Base-by-base conservation (phyloP, 1,139 yeast genomes). In the Hanseniaspora uvarum region DNA sequence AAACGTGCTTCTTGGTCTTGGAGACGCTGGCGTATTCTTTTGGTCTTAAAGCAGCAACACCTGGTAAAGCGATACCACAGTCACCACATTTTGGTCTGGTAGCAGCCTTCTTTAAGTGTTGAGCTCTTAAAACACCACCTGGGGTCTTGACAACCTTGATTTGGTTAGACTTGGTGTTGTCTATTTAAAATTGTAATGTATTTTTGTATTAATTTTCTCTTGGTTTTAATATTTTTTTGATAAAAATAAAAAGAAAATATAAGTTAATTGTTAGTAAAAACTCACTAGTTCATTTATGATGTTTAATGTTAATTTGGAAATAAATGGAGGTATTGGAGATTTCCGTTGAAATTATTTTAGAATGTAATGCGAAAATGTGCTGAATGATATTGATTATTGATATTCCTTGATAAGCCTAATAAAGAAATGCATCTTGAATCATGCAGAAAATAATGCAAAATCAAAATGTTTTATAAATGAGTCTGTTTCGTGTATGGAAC, bases 61-160 rank as follows among this genome's bases (percentile, higher is more conserved):
- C 98, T 66, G 89, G 83, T 69, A 92, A 83, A 69, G 88, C 83
- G 64, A 71, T 70, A 75, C 96, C 96, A 77, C 95, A 86, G 83
- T 88, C 97, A 81, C 96, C 97, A 80, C 98, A 92, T 79, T 88
- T 89, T 76, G 94, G 94, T 78, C 94, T 83, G 72, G 95, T 75
- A 70, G 94, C 96, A 69, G 73, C 72, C 83, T 92, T 92, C 85
- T 88, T 88, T 74, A 86, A 79, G 80, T 92, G 97, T 76, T 87
- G 96, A 75, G 95, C 95, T 72, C 88, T 84, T 75, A 92, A 83
- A 76, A 83, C 84, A 73, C 96, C 96, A 81, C 98, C 98, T 76
- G 98, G 97, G 78, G 98, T 92, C 86, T 88, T 92, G 70, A 89
- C 94, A 77, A 89, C 94, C 92, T 86, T 88, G 81, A 89, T 89